Evolutionary conservation across 257 asterid species (phyloP).

Genomic region (Solanum appendiculatum): DNA sequence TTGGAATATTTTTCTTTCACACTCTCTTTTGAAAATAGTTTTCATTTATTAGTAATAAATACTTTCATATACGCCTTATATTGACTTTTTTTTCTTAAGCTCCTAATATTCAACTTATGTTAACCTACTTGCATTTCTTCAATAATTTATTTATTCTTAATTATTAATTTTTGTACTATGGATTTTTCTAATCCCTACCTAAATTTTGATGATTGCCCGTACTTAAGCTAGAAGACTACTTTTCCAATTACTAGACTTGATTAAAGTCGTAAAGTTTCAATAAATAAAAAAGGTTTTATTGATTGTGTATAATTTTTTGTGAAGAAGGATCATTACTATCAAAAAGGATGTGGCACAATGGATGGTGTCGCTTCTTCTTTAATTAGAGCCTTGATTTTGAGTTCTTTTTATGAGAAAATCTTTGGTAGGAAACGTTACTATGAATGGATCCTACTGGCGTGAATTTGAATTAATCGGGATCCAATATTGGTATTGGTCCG

Average conservation of each 20-base stretch:
- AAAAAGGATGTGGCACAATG: too few species aligned
- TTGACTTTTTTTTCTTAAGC: neutral
- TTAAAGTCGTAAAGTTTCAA: neutral
- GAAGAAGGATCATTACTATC: neutral
- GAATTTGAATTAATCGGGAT: too few species aligned
- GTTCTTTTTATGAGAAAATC: accelerated
- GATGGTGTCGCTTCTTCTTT: neutral
- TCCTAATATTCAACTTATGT: neutral
- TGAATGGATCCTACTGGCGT: accelerated
- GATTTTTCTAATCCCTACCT: neutral
- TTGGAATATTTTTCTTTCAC: neutral
- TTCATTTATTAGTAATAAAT: neutral
- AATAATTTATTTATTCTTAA: neutral
- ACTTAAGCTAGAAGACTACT: neutral
- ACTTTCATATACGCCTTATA: neutral
- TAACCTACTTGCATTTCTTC: neutral
- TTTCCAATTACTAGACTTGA: neutral
- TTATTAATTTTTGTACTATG: neutral
- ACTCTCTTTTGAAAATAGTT: neutral
- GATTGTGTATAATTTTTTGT: neutral
- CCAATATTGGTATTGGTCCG: too few species aligned
- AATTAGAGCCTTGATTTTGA: neutral
- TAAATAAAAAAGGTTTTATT: neutral
- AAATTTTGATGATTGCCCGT: neutral
- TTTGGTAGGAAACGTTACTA: accelerated